These are phyloP conservation scores for Dioszegia hungarica DNA, from an alignment of 768 basidiomycete genomes.

Conservation along the genomic window DNA sequence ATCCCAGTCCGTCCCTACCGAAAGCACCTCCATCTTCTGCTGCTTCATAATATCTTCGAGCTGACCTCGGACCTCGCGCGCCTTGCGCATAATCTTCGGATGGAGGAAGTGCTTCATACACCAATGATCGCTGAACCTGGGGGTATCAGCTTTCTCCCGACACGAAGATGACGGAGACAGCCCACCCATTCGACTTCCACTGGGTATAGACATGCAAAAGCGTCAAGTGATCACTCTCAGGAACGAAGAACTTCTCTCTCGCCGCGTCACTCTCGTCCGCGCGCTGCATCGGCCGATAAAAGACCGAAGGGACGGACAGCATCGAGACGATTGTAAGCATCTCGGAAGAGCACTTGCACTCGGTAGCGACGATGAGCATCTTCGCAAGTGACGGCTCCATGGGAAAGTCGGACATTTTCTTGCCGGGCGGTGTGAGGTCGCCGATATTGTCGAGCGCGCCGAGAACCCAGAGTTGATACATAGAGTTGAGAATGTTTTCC, in stretches of 20 bases:
- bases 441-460: constrained; percentile 96
- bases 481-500: constrained; percentile 96
- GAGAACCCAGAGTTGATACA: constrained; percentile 99
- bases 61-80: constrained; percentile 88
- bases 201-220: constrained; percentile 93
- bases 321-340: constrained; percentile 99
- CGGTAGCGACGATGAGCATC: constrained; percentile 94
- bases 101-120: constrained; percentile 91
- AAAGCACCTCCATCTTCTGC: constrained; percentile 90
- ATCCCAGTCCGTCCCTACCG: constrained; percentile 93
- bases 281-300: constrained; percentile 93
- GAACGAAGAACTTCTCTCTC: constrained; percentile 96
- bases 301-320: constrained; percentile 95
- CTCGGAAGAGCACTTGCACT: constrained; percentile 85
- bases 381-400: constrained; percentile 99
- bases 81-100: constrained; percentile 90
- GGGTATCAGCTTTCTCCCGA: constrained; percentile 12
- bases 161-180: constrained; percentile 10
- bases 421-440: constrained; percentile 84
- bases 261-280: constrained; percentile 98
- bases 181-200: constrained; percentile 93
- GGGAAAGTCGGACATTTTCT: constrained; percentile 98
- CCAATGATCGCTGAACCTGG: constrained; percentile 89
- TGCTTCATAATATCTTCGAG: constrained; percentile 99
- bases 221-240: constrained; percentile 95